Evolutionary conservation across 179 eudicot species (phyloP), one percentile per base, ranked within the genome.

Genomic region (Beta macrorhiza): DNA sequence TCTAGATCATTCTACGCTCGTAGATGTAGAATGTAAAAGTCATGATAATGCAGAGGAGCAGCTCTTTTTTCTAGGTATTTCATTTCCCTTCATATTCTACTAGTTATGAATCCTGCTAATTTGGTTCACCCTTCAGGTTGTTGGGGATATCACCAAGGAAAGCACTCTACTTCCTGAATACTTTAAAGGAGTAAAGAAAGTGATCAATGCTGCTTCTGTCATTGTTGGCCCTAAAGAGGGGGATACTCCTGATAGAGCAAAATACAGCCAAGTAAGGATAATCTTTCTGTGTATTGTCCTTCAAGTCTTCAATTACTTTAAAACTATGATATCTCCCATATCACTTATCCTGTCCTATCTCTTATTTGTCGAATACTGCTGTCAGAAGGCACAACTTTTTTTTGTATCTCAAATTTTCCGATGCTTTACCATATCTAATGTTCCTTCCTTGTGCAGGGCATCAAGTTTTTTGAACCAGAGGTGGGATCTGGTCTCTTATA

Each of bases 381-480:
- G 5, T 74, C 14, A 20, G 10, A 4, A 9, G 2, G 11, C 29
- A 65, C 3, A 10, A 9, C 15, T 7, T 71, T 49, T 71, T 1
- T 53, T 3, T 5, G 14, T 32, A 22, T 11, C 53, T 53, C 4
- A 32, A 59, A 19, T n/a, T 20, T 42, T 20, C 19, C 57, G 51
- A 22, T 74, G 20, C 55, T 52, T 79, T 81, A 45, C 74, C 20
- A 7, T 10, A 51, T 74, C 76, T 69, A 72, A 73, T 72, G 62
- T 78, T 81, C 67, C 17, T 86, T 42, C 77, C 1, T 65, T 86
- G 63, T 87, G 62, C 93, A 95, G 99, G 99, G 99, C 51, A 91
- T 95, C 93, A 95, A 92, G 89, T 95, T 95, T 86, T 93, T 95
- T 84, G 98, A 95, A 89, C 99, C 99, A 76, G 99, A 95, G 99